Evolutionary conservation across 176 grass and related monocot species (phyloP).

Genomic region (Rhipidocladum racemiflorum): DNA sequence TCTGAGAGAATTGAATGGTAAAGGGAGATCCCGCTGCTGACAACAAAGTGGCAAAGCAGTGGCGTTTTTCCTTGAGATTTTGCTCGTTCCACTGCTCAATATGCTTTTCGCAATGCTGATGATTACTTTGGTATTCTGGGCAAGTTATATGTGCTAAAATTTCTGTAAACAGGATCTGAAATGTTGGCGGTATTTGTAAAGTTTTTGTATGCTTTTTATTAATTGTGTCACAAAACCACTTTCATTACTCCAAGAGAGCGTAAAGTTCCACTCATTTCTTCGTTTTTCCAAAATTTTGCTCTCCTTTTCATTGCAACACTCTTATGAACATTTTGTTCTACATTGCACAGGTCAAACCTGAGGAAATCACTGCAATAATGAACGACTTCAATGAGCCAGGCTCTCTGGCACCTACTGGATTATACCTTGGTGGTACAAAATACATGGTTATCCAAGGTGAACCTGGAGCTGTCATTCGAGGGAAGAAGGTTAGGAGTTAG

Average conservation of each 20-base stretch:
- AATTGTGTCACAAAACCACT: background rate
- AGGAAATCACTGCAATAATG: slow-evolving; percentile 47
- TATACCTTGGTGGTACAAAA: slow-evolving; percentile 47
- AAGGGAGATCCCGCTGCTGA: background rate
- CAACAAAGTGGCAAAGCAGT: background rate
- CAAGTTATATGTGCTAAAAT: background rate
- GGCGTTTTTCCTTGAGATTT: background rate
- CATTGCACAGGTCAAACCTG: slow-evolving; percentile 35
- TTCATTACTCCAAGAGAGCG: background rate
- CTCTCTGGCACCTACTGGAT: slow-evolving; percentile 53
- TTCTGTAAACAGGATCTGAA: background rate
- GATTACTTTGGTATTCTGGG: background rate
- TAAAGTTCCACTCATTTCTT: background rate
- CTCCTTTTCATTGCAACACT: background rate
- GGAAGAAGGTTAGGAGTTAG: slow-evolving; percentile 46
- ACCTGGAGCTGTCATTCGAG: slow-evolving; percentile 52
- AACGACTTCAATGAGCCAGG: slow-evolving; percentile 49
- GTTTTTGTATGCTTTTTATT: background rate
- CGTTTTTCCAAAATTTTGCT: background rate
- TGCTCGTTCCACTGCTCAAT: background rate
- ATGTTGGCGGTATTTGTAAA: background rate
- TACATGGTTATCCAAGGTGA: slow-evolving; percentile 70
- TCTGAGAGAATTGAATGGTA: background rate
- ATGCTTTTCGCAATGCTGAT: background rate
- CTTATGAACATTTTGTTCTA: background rate